These are phyloP conservation scores for Neoboletus subvelutipes DNA, from an alignment of 768 basidiomycete species.

Conservation along the genomic window DNA sequence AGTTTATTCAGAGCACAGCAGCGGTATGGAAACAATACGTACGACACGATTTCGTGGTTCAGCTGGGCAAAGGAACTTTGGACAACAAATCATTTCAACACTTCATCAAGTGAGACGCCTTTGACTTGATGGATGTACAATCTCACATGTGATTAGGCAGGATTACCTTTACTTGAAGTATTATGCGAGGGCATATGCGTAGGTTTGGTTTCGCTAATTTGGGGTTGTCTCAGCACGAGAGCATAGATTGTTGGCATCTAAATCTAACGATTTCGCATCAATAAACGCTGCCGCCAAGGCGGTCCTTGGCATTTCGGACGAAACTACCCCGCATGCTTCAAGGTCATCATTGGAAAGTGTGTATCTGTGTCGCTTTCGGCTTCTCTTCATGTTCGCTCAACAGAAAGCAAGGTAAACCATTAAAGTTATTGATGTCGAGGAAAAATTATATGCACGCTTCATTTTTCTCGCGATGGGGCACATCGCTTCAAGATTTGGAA, in stretches of 20 bases:
- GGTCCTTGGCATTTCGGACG: not conserved
- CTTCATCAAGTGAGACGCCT: not conserved
- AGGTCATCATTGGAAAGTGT: not conserved
- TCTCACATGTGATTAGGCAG: not conserved
- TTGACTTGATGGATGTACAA: not conserved
- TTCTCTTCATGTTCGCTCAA: not conserved
- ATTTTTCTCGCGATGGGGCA: not conserved
- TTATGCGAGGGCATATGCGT: slow-evolving; percentile 7
- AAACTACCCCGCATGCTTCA: not conserved
- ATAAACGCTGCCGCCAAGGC: not conserved
- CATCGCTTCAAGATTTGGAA: not conserved
- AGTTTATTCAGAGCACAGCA: slow-evolving; percentile 1
- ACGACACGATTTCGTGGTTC: slow-evolving; percentile 2
- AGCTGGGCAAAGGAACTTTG: slow-evolving; percentile 2
- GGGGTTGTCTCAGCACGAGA: not conserved
- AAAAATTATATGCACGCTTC: not conserved
- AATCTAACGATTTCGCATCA: not conserved
- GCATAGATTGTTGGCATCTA: not conserved
- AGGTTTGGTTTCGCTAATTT: not conserved
- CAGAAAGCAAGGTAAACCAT: not conserved
- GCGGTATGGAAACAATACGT: slow-evolving; percentile 4
- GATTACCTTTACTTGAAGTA: slow-evolving; percentile 6
- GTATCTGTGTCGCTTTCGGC: not conserved
- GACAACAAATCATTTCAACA: slow-evolving; percentile 3
- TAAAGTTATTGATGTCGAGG: not conserved